Base-by-base conservation (phyloP, 2,329 filamentous ascomycete species). In the Fusarium duplospermum region DNA sequence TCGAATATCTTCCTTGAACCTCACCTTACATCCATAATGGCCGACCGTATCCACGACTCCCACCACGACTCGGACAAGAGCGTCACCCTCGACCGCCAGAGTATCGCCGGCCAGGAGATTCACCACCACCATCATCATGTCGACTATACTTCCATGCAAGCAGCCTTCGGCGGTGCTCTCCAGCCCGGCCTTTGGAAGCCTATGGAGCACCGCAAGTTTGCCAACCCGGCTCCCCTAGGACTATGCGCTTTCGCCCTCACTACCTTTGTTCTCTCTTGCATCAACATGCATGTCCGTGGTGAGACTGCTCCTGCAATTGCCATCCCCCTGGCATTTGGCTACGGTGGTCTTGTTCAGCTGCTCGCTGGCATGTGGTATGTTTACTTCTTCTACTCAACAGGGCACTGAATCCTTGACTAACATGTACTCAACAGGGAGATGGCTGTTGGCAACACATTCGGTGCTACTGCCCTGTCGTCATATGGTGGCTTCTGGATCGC, bases 401-500 rank as follows among this genome's bases (percentile, higher is more conserved):
- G 22, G 57, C 14, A 14, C 16, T 45, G 4, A 6, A 20, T 54
- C 52, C 4, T 24, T 20, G 40, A 20, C 72, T 77, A 31, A 77
- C 36, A 7, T 6, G n/a, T 33, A 50, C 4, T 6, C 31, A 42
- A 13, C 62, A 94, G 93, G 93, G 93, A 96, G 85, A 94, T 96
- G 90, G 93, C 93, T 38, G 88, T 94, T n/a, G 93, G 93, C 66
- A 96, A 96, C 87, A 96, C 94, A 13, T 95, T 96, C 75, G 93
- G 93, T 87, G 93, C 93, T 62, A 95, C 93, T 27, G 93, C 93
- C 22, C 85, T 96, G 66, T 93, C 93, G 11, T 95, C 93, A 0
- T 96, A 94, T 80, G 93, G 94, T 77, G 93, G 93, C 72, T 96
- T 96, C 88, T 96, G 94, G 94, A 89, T 96, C 79, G 86, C 89